Evolutionary conservation across 2,329 filamentous ascomycete species (phyloP), one percentile per base, ranked within the genome.

Genomic region (Diaporthe sp.): DNA sequence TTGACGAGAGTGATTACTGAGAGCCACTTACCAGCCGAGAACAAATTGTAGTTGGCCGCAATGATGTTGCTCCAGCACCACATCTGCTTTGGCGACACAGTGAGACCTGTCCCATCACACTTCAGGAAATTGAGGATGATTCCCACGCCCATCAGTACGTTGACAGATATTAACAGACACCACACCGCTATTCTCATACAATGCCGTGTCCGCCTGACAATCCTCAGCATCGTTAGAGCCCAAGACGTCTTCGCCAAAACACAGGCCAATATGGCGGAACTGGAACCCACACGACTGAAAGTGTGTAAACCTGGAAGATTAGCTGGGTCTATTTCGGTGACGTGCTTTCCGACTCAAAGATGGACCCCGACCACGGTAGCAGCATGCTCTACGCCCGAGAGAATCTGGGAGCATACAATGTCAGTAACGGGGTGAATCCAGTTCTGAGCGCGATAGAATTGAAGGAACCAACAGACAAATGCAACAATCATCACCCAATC

Each of bases 21-120:
- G 17, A 13, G 19, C 19, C 15, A 66, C 61, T 66, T 37, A 66
- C 61, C 44, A 27, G 61, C 3, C 13, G 61, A 35, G 30, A 66
- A 66, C 22, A 51, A 10, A 51, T 66, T 66, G 25, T 66, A 66
- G 30, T 51, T 51, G 30, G 44, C 61, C 32, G 61, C 61, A 12
- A 19, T 27, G 5, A 66, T 8, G 22, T 66, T 51, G 22, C 12
- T 51, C 61, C 61, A 66, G 32, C 61, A 66, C 44, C 39, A 47
- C 42, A 25, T 66, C 7, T 51, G 0, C 0, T 13, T 51, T 3
- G 44, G 30, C 1, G 61, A 51, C 27, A 35, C 22, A 27, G 22
- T 35, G 7, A 66, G 61, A 25, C 61, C 61, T 2, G 37, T 2
- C 15, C 30, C 22, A 37, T 66, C 61, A 12, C 61, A 66, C 10